Evolutionary conservation across 2,329 filamentous ascomycete species (phyloP), one percentile per base, ranked within the genome.

Genomic region (Alternaria solani): DNA sequence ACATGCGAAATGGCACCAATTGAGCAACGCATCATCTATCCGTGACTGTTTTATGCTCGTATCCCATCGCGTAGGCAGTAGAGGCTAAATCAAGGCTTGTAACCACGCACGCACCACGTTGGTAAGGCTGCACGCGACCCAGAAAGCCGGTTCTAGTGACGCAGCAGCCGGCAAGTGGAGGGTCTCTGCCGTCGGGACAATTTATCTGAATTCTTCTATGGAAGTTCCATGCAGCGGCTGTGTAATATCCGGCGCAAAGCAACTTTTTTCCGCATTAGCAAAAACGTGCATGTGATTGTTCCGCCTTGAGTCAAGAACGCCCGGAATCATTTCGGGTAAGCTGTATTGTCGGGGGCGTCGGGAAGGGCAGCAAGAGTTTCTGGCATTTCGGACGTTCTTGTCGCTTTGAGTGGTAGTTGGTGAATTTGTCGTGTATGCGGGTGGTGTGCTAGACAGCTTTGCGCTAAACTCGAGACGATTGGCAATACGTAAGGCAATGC

Each of bases 401-500:
- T 32, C 44, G 57, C 30, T 18, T 34, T 43, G 36, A 41, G 60
- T 55, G 55, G 49, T 51, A 53, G 53, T 41, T 28, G 16, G 26
- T 32, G 53, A 47, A 53, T 55, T 49, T 49, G 42, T 23, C 54
- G 51, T 48, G 55, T 44, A 38, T 49, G 41, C 30, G 32, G 25
- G 39, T 61, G 56, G 55, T 51, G 58, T 66, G 59, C 38, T 60
- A 48, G 32, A 46, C 43, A 53, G 52, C 52, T 46, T 42, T 32
- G 49, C 59, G 57, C 64, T 67, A 68, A 59, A 47, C 59, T 61
- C 25, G 43, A 62, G 58, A 46, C 38, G 60, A 67, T 71, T 68
- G 65, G 68, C 66, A 73, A 71, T 64, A 75, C 62, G 70, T 74
- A 74, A 75, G 71, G 51, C 58, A 71, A 72, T 57, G 67, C 61